These are phyloP conservation scores for Brassica nigra DNA, from an alignment of 345 rosid species.

Conservation along the genomic window DNA sequence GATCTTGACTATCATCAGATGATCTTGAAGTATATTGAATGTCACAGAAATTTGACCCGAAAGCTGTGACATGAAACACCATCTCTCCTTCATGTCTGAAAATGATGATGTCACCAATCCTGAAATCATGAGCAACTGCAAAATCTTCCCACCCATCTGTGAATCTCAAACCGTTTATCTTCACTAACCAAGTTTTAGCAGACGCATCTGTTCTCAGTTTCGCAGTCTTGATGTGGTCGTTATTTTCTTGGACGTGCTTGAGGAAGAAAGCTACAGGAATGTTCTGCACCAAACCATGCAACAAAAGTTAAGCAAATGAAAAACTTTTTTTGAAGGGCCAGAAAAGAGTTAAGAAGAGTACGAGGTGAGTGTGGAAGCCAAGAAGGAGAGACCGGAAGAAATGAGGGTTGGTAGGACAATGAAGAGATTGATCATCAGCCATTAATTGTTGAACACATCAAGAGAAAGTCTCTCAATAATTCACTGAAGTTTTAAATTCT, in stretches of 20 bases:
- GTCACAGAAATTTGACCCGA: conserved; percentile 33
- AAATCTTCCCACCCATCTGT: conserved; percentile 33
- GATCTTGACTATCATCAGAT: not conserved
- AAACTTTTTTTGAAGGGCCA: not conserved
- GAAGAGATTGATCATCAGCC: conserved; percentile 27
- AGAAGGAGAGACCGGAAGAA: conserved; percentile 37
- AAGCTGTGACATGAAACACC: conserved; percentile 37
- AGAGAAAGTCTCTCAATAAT: not conserved
- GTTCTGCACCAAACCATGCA: conserved; percentile 23
- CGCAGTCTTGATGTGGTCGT: conserved; percentile 14
- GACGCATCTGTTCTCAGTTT: conserved; percentile 33
- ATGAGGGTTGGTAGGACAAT: conserved; percentile 21
- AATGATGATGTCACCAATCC: conserved; percentile 23
- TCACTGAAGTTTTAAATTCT: not conserved
- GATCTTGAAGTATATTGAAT: conserved; percentile 24
- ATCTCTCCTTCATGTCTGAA: conserved; percentile 34
- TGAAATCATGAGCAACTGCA: conserved; percentile 31
- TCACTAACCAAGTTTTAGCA: conserved; percentile 17
- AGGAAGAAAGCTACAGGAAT: conserved; percentile 34
- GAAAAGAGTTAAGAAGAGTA: conserved; percentile 17
- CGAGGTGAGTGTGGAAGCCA: conserved; percentile 28
- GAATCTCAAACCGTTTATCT: conserved; percentile 23
- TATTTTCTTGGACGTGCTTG: conserved; percentile 17
- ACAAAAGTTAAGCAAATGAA: not conserved
- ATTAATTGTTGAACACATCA: conserved; percentile 19